Base-by-base conservation (phyloP, 2,329 filamentous ascomycete species). In the Gnomoniopsis smithogilvyi region DNA sequence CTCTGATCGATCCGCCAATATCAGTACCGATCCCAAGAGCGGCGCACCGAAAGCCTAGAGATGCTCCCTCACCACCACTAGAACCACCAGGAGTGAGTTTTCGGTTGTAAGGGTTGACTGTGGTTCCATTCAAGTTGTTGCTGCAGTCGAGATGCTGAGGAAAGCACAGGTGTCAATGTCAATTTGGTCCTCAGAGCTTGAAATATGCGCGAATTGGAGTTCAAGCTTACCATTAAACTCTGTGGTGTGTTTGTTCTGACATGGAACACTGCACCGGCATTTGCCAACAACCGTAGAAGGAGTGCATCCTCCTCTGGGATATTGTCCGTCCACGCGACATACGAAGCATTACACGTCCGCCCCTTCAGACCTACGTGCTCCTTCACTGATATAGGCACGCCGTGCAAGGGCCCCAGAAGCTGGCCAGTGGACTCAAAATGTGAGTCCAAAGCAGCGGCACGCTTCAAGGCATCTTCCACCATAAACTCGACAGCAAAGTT, bases 1-100 rank as follows among this genome's bases (percentile, higher is more conserved):
- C 69, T 8, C 78, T 71, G 26, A 80, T 74, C 7, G 74, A 77
- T 3, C 78, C 78, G 0, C 76, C 78, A 17, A 80, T 78, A 58
- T 80, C 78, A 6, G 74, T 76, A 2, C 78, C 78, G 21, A 80
- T 66, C 17, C 49, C 49, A 19, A 51, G 15, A 6, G 26, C 26
- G 12, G 49, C 11, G 49, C 49, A 51, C 11, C 33, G 49, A 19
- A 51, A 38, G 12, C 49, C 49, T 14, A 51, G 24, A 30, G 49
- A 51, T 15, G 49, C 49, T 17, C 49, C 49, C 24, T 51, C 49
- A 19, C 49, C 49, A 17, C 49, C 49, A 19, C 49, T 51, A 6
- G 49, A 51, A 6, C 49, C 49, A 26, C 49, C 49, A 17, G 49
- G 49, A 3, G 21, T 51, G 21, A 51, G 49, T 17, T 51, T 51